Percentiles rank a stretch among this genome's conserved stretches.
phyloP scores from a whole-genome alignment of 2,329 filamentous ascomycete genomes.

The Aspergillus sojae region DNA sequence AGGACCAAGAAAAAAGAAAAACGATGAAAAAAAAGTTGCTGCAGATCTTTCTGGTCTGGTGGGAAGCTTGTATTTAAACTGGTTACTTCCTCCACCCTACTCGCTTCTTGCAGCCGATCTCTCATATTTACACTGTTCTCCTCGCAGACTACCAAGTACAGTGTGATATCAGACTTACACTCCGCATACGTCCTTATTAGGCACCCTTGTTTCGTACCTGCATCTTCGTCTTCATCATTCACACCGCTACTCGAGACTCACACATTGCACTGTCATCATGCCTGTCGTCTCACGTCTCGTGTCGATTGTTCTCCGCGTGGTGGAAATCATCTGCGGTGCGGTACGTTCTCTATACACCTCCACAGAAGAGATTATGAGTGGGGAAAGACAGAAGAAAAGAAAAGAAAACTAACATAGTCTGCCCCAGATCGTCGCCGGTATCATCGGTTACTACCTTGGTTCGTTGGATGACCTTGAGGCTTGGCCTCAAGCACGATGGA shows the following conservation, averaged over 20 bases:
- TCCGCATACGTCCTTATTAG: not conserved
- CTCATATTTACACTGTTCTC: not conserved
- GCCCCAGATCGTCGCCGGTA: conserved; percentile 61
- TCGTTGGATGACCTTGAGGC: conserved; percentile 47
- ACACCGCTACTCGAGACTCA: not conserved
- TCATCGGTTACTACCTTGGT: conserved; percentile 69
- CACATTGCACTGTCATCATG: conserved; percentile 40
- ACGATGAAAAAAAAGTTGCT: not conserved
- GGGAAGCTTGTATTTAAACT: conserved; percentile 15
- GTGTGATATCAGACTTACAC: not conserved
- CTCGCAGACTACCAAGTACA: not conserved
- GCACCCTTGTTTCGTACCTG: not conserved
- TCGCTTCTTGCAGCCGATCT: conserved; percentile 3
- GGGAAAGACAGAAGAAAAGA: not conserved
- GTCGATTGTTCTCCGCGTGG: conserved; percentile 61
- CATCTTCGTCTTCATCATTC: not conserved
- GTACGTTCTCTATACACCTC: conserved; percentile 47
- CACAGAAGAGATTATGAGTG: not conserved
- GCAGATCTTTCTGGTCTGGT: conserved; percentile 9
- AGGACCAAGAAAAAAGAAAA: conserved; percentile 3
- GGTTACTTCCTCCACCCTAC: conserved; percentile 1
- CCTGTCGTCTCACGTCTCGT: conserved; percentile 56
- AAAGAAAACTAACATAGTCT: not conserved
- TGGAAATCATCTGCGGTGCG: conserved; percentile 69
- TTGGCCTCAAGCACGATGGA: conserved; percentile 66